A percentile compares a stretch with the other conserved stretches of the same genome.
These are phyloP conservation scores for Alternaria novae-zelandiae DNA, from an alignment of 2,329 filamentous ascomycete species.

Conservation along the genomic window DNA sequence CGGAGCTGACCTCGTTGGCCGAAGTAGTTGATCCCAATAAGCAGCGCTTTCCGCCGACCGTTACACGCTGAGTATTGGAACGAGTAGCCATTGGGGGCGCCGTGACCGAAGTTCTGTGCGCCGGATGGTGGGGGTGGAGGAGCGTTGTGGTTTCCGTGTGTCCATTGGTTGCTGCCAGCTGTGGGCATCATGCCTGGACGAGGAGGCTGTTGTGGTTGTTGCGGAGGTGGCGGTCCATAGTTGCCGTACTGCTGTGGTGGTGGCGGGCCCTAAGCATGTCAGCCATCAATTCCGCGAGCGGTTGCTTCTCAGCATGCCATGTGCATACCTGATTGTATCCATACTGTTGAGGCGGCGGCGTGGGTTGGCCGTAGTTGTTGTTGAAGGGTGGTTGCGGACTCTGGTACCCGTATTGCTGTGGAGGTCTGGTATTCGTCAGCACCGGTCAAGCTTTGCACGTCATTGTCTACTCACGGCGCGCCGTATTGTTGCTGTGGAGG, in stretches of 20 bases:
- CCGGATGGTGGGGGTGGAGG: conserved; percentile 70
- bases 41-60: conserved; percentile 82
- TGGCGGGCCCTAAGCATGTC: conserved; percentile 2
- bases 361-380: conserved; percentile 46
- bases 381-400: conserved; percentile 50
- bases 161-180: conserved; percentile 45
- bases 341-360: conserved; percentile 53
- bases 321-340: conserved; percentile 50
- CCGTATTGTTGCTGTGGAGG: conserved; percentile 40
- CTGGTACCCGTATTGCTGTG: conserved; percentile 47
- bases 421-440: conserved; percentile 31
- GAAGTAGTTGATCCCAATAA: conserved; percentile 98
- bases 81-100: conserved; percentile 78
- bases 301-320: conserved; percentile 8
- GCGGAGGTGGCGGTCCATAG: conserved; percentile 27
- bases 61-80: conserved; percentile 94
- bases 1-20: conserved; percentile 87
- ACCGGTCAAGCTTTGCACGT: not conserved
- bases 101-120: conserved; percentile 64
- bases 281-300: not conserved
- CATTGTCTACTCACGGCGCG: conserved; percentile 31
- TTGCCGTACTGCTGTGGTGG: conserved; percentile 23
- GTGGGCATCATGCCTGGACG: conserved; percentile 60
- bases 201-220: conserved; percentile 39
- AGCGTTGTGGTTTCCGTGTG: conserved; percentile 62